A percentile compares a stretch with the other conserved stretches of the same genome.
Evolutionary conservation across 805 yeast genomes (phyloP).

Genomic region (Pichia gijzeniarum): DNA sequence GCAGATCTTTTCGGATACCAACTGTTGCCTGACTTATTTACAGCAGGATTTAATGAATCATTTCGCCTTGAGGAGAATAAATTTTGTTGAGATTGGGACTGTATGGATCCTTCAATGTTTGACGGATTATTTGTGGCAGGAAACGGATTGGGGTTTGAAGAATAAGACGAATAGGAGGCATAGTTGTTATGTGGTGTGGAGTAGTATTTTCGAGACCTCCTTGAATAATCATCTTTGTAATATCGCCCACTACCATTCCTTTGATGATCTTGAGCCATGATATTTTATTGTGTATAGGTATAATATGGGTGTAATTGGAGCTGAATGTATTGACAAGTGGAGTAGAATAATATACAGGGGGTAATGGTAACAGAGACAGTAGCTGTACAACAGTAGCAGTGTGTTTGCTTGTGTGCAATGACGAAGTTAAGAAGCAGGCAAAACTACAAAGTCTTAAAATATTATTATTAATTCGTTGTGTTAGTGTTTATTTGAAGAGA

Average conservation of each 20-base stretch:
- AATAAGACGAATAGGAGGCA: conserved; percentile 9
- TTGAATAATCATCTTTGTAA: conserved; percentile 22
- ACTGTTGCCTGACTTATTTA: neutral
- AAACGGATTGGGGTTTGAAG: conserved; percentile 24
- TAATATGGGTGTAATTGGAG: too few relatives aligned
- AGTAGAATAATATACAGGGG: too few relatives aligned
- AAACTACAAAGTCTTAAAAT: too few relatives aligned
- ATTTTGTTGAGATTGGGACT: neutral
- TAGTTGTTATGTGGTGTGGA: conserved; percentile 13
- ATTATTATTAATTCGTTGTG: too few relatives aligned
- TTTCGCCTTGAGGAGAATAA: conserved; percentile 11
- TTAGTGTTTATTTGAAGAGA: too few relatives aligned
- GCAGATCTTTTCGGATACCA: too few relatives aligned
- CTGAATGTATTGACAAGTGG: too few relatives aligned
- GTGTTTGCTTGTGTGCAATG: too few relatives aligned
- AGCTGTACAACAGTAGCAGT: too few relatives aligned
- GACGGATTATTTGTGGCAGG: conserved; percentile 18
- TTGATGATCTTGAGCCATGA: conserved; percentile 12
- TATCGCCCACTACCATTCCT: conserved; percentile 14
- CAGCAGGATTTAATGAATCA: neutral
- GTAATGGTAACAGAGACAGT: too few relatives aligned
- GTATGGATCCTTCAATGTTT: neutral
- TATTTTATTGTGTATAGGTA: too few relatives aligned
- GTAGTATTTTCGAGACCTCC: conserved; percentile 21
- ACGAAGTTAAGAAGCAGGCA: too few relatives aligned